A percentile compares a stretch with the other conserved stretches of the same genome.
Evolutionary conservation across 148 eudicot genomes (phyloP).

Genomic region (Pharnaceum exiguum): DNA sequence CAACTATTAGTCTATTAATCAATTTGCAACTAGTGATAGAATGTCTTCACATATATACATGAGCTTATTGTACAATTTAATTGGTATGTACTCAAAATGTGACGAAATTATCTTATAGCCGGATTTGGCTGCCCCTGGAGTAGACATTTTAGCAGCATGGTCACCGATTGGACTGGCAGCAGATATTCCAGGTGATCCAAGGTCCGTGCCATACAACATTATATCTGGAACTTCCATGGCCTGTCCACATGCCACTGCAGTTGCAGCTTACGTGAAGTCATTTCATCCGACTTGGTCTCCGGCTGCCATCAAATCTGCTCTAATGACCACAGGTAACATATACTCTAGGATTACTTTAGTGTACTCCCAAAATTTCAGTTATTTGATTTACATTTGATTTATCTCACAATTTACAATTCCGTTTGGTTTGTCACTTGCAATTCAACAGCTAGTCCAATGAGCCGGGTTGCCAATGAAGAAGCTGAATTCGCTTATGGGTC

Average conservation of each 20-base stretch:
- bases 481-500: constrained; percentile 34
- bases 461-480: constrained; percentile 5
- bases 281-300: constrained; percentile 39
- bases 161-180: constrained; percentile 19
- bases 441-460: constrained; percentile 28
- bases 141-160: constrained; percentile 36
- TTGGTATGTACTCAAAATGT: too few species aligned
- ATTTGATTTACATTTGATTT: too few species aligned
- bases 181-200: constrained; percentile 10
- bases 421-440: too few species aligned
- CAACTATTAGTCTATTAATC: too few species aligned
- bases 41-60: too few species aligned
- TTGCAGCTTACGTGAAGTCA: constrained; percentile 34
- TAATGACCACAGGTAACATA: constrained; percentile 39
- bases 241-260: constrained; percentile 37
- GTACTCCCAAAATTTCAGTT: too few species aligned
- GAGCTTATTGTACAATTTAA: too few species aligned
- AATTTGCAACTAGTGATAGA: too few species aligned
- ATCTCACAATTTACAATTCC: too few species aligned
- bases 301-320: constrained; percentile 37
- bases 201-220: constrained; percentile 24
- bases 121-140: constrained; percentile 42
- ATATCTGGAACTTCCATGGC: constrained; percentile 38
- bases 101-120: too few species aligned
- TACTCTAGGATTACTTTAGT: not conserved